A percentile compares a stretch with the other conserved stretches of the same genome.
phyloP scores from a whole-genome alignment of 352 stramenopile species.

The Phytophthora ramorum region DNA sequence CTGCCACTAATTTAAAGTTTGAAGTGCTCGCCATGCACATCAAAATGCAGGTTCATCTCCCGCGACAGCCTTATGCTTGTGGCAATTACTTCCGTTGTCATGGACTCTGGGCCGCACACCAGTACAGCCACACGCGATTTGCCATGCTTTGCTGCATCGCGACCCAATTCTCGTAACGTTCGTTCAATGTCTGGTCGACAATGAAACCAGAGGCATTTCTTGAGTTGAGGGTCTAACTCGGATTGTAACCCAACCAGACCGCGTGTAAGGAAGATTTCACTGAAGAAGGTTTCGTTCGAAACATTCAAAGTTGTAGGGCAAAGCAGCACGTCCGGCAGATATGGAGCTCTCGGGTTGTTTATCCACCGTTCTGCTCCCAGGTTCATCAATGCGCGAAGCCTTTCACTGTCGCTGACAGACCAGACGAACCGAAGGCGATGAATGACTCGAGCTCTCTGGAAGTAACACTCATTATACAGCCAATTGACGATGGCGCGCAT shows the following conservation, averaged over 20 bases:
- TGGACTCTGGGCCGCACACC: slow-evolving; percentile 38
- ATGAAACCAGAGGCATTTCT: slow-evolving; percentile 30
- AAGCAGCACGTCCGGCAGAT: slow-evolving; percentile 28
- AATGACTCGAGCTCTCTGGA: slow-evolving; percentile 21
- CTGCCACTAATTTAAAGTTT: too few relatives aligned
- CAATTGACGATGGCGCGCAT: slow-evolving; percentile 48
- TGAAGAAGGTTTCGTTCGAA: slow-evolving; percentile 38
- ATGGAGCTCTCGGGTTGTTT: slow-evolving; percentile 12
- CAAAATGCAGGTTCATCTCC: slow-evolving; percentile 43
- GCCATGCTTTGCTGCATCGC: slow-evolving; percentile 11
- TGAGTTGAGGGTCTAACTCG: slow-evolving; percentile 28
- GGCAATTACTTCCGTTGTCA: slow-evolving; percentile 34
- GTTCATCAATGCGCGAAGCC: slow-evolving; percentile 32
- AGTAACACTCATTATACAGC: slow-evolving; percentile 28
- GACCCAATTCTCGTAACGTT: slow-evolving; percentile 34
- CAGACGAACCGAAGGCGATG: slow-evolving; percentile 50
- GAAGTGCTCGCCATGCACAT: slow-evolving; percentile 38
- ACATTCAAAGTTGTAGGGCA: slow-evolving; percentile 14
- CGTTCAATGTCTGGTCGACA: slow-evolving; percentile 30
- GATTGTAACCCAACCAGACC: slow-evolving; percentile 25
- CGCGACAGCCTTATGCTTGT: slow-evolving; percentile 21
- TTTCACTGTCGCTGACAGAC: slow-evolving; percentile 47
- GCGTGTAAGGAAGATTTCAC: slow-evolving; percentile 46
- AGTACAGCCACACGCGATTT: slow-evolving; percentile 41
- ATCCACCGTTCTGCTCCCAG: slow-evolving; percentile 6